Percentiles rank a stretch among this genome's conserved stretches.
Conservation (phyloP, 2,329 filamentous ascomycete genomes). For the Colletotrichum orchidophilum region DNA sequence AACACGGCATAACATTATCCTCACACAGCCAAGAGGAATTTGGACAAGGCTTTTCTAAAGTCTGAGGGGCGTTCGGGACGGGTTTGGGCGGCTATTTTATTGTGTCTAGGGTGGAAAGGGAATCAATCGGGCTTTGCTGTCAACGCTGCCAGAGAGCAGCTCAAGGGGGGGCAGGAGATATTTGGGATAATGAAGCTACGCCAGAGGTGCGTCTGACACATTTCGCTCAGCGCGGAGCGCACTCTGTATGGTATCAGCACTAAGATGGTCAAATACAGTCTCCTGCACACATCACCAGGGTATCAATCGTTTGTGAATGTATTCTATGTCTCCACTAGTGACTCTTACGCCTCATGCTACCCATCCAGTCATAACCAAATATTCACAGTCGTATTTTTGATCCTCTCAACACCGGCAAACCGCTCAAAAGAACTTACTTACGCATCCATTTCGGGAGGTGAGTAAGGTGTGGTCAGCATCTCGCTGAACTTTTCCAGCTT, state of each 20-base stretch:
- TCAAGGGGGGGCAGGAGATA: background rate
- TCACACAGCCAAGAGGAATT: background rate
- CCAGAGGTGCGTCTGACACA: background rate
- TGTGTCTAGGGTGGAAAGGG: background rate
- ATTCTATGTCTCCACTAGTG: conserved; percentile 28
- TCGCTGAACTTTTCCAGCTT: conserved; percentile 90
- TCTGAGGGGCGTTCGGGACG: conserved; percentile 21
- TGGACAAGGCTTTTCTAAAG: conserved; percentile 18
- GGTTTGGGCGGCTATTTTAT: background rate
- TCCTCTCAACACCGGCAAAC: background rate
- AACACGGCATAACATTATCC: conserved; percentile 19
- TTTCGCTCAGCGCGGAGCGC: background rate
- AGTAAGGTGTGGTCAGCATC: conserved; percentile 81
- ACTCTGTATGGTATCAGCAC: conserved; percentile 19
- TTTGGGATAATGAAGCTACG: background rate
- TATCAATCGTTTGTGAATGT: conserved; percentile 34
- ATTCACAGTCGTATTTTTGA: conserved; percentile 20
- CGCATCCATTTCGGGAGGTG: conserved; percentile 63
- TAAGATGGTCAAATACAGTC: conserved; percentile 22
- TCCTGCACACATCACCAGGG: conserved; percentile 29
- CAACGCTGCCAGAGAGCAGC: background rate
- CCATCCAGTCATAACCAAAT: conserved; percentile 20
- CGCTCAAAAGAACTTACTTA: background rate
- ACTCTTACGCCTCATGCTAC: conserved; percentile 25
- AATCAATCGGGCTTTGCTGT: background rate